Evolutionary conservation across 129 eudicot species (phyloP).

Genomic region (Chrysanthemum seticuspe): DNA sequence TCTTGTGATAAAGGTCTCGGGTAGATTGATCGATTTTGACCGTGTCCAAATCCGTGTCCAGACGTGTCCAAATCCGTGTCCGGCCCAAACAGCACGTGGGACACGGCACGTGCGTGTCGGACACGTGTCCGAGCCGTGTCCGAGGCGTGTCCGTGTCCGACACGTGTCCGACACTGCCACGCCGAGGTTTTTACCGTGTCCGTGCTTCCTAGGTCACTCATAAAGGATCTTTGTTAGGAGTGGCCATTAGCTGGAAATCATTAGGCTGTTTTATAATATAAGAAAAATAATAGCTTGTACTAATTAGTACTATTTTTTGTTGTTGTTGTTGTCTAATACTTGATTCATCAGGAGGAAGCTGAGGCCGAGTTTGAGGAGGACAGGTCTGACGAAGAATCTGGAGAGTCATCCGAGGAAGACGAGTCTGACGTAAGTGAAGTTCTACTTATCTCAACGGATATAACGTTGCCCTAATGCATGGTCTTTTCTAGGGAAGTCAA

Average conservation of each 20-base stretch:
- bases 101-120: no score
- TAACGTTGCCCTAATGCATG: background rate
- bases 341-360: constrained; percentile 61
- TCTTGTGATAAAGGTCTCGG: no score
- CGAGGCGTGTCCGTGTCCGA: no score
- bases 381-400: constrained; percentile 69
- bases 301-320: no score
- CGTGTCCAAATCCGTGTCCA: no score
- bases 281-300: background rate
- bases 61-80: no score
- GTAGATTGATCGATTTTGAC: no score
- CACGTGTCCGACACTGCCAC: no score
- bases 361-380: constrained; percentile 64
- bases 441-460: background rate
- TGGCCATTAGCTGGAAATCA: background rate
- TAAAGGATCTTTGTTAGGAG: background rate
- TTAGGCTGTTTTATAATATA: background rate
- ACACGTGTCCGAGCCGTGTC: no score
- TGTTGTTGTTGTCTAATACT: background rate
- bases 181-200: no score
- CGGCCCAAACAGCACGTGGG: no score
- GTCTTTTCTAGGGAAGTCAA: background rate
- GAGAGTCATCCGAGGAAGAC: constrained; percentile 67
- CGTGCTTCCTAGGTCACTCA: no score
- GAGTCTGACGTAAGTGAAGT: constrained; percentile 62